A percentile compares a stretch with the other conserved stretches of the same genome.
These are phyloP conservation scores for Aegilops speltoides DNA, from an alignment of 176 grass and related monocot species.

Conservation along the genomic window DNA sequence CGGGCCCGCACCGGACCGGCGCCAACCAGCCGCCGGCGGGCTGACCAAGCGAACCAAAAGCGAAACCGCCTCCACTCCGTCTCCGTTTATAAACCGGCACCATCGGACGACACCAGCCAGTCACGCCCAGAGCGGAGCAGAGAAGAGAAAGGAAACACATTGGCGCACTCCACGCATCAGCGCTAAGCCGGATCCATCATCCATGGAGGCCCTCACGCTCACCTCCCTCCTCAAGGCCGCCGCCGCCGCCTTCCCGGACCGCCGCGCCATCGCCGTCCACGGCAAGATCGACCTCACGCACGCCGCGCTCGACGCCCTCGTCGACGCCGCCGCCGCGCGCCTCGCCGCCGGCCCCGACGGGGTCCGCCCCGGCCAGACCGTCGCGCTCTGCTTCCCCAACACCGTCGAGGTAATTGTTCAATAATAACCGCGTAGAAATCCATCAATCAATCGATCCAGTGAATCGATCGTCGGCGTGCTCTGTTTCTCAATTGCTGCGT, in stretches of 20 bases:
- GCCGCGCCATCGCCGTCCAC: conserved; percentile 52
- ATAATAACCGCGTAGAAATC: background rate
- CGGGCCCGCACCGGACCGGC: no score
- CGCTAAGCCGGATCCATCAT: background rate
- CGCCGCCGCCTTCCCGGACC: conserved; percentile 41
- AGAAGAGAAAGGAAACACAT: background rate
- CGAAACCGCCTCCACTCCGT: no score
- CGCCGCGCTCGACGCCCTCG: conserved; percentile 53
- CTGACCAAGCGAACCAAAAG: no score
- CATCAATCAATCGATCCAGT: background rate
- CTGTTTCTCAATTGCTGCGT: background rate
- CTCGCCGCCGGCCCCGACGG: conserved; percentile 28
- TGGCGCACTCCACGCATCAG: background rate
- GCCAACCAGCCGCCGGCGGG: no score
- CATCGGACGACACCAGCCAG: no score
- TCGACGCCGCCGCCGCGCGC: conserved; percentile 56
- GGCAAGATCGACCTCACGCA: conserved; percentile 56
- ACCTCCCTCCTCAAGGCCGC: conserved; percentile 50
- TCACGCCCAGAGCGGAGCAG: no score
- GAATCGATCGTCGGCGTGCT: no score
- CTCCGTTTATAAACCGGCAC: no score
- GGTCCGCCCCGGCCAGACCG: conserved; percentile 46
- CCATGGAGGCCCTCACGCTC: conserved; percentile 32
- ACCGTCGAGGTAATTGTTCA: conserved; percentile 53
- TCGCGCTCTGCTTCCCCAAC: conserved; percentile 85